Base-by-base conservation (phyloP, 2,329 filamentous ascomycete genomes). In the Cercospora brassicicola region DNA sequence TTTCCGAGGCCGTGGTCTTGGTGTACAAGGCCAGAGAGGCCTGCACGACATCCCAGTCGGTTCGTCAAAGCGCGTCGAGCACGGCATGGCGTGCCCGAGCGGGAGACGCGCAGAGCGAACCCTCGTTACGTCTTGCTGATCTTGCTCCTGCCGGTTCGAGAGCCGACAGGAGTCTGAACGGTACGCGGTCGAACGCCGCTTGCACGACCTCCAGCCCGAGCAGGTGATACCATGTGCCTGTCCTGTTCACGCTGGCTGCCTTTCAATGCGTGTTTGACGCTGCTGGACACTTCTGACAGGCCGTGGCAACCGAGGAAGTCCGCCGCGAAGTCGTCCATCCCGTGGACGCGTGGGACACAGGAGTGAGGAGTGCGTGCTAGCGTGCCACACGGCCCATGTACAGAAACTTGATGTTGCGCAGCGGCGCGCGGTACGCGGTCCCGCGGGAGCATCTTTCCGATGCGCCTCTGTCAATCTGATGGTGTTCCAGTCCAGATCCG, bases 1-100 rank as follows among this genome's bases (percentile, higher is more conserved):
- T 48, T 61, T 62, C 70, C 67, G 63, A 59, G 30, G 33, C 67
- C 70, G 62, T 60, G 70, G 70, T 36, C 48, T 67, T 56, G 69
- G 69, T 11, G 61, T 23, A 42, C 48, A 42, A 57, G 28, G 48
- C 62, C 53, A 5, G 10, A 20, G 2, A 23, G 45, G 18, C 66
- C 59, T 64, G 63, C 59, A 59, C 59, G 56, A 26, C 57, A 62
- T 53, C 39, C 61, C 55, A n/a, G 61, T 42, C 28, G 20, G 45
- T 31, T 30, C 39, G 59, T 51, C 39, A 30, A 51, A 51, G 39
- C 59, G 42, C 59, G 26, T 62, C 59, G 59, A 45, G 11, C 59
- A 60, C 59, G 31, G 59, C 36, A 62, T 28, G 23, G 11, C 4
- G 36, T 31, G 59, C 39, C 39, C 59, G 39, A 51, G 59, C 59